phyloP scores from a whole-genome alignment of 78 protist species.

The Pigoraptor vietnamica region DNA sequence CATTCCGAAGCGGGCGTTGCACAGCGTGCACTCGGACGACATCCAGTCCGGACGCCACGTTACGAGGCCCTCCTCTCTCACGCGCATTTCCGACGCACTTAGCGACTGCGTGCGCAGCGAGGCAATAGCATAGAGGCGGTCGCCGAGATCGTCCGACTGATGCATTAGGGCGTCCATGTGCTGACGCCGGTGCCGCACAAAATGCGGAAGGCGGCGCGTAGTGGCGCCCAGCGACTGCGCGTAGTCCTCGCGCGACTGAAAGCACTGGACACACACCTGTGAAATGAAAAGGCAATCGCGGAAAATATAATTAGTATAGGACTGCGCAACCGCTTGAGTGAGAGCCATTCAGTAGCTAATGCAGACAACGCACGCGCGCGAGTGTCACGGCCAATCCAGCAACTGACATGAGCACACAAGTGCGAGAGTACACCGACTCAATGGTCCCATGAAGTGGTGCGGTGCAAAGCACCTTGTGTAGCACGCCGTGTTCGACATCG shows the following conservation, averaged over 20 bases:
- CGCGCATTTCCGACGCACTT: neutral
- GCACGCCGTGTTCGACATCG: neutral
- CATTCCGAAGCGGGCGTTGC: neutral
- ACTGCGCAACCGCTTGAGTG: no score
- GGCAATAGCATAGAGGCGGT: neutral
- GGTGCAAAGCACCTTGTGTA: neutral
- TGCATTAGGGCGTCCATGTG: neutral
- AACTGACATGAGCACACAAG: no score
- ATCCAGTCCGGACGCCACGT: neutral
- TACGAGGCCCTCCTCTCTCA: neutral
- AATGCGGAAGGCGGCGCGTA: neutral
- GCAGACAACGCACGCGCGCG: neutral
- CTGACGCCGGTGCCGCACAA: neutral
- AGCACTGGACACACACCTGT: neutral
- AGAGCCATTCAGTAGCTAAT: no score
- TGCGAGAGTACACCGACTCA: no score
- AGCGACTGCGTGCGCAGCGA: neutral
- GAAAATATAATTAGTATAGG: no score
- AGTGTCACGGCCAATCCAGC: neutral
- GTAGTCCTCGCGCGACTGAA: neutral
- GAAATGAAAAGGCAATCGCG: no score
- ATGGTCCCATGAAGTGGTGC: no score
- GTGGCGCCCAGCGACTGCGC: neutral
- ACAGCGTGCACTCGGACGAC: neutral
- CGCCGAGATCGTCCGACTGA: neutral